Conservation (phyloP, 2,329 filamentous ascomycete species). For the Seiridium cupressi region DNA sequence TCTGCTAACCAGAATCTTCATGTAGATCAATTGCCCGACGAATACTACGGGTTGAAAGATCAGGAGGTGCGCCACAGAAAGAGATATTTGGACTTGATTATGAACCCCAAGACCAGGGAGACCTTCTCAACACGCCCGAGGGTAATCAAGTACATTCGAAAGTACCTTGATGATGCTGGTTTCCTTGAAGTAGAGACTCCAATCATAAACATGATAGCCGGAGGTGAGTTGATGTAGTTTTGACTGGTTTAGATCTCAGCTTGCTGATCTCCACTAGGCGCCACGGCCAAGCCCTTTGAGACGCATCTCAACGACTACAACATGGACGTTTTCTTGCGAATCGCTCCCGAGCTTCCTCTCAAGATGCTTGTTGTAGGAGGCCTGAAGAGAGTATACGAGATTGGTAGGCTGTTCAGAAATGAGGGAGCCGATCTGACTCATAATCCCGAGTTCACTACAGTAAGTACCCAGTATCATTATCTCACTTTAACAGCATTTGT, state of each 20-base stretch:
- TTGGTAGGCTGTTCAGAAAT: slow-evolving; percentile 94
- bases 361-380: slow-evolving; percentile 96
- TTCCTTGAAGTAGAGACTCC: slow-evolving; percentile 96
- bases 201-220: slow-evolving; percentile 95
- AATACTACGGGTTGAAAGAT: slow-evolving; percentile 94
- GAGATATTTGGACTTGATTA: slow-evolving; percentile 92
- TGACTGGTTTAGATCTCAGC: too few relatives aligned
- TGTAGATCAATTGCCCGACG: slow-evolving; percentile 73
- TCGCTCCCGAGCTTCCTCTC: slow-evolving; percentile 93
- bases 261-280: slow-evolving; percentile 28
- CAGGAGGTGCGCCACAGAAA: slow-evolving; percentile 91
- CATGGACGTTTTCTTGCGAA: slow-evolving; percentile 91
- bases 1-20: too few relatives aligned
- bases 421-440: slow-evolving; percentile 90
- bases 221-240: slow-evolving; percentile 29
- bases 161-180: slow-evolving; percentile 82
- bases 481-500: too few relatives aligned
- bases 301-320: slow-evolving; percentile 96
- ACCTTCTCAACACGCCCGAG: slow-evolving; percentile 83
- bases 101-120: slow-evolving; percentile 85
- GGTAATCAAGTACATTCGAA: slow-evolving; percentile 85
- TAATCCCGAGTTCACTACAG: slow-evolving; percentile 95
- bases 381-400: slow-evolving; percentile 90
- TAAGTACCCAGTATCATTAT: too few relatives aligned
- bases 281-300: slow-evolving; percentile 90